Evolutionary conservation across 2,329 filamentous ascomycete species (phyloP), one percentile per base, ranked within the genome.

Genomic region (Aspergillaceae sp.): DNA sequence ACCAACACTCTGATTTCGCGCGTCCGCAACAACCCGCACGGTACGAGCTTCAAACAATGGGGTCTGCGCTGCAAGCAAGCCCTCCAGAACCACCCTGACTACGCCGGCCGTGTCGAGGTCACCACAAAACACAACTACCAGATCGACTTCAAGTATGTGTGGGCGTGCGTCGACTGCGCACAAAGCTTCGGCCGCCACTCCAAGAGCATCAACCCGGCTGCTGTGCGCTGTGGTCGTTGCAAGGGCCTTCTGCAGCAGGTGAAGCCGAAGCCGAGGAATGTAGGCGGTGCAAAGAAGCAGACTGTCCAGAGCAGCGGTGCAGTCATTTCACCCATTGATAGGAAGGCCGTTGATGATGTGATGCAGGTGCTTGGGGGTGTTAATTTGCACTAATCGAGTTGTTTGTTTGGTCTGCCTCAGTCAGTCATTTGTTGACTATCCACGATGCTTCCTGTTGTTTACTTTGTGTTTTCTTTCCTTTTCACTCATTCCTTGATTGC

Each of bases 141-240:
- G 42, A 97, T 97, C 58, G 84, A 90, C 56, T 95, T 87, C 71
- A 94, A 91, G 70, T 98, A 91, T 62, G 70, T 90, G 19, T 97
- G 92, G 91, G 73, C 77, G 37, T 97, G 91, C 62, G 69, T 64
- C 4, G 64, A 60, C 3, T 97, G 92, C 61, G 76, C 72, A 0
- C 69, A 77, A 30, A 83, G 86, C 62, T 94, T 86, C 64, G 86
- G 89, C 60, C 75, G 91, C 4, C 91, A 97, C 65, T 89, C 84
- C 10, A 87, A 84, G 67, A 92, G 86, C 61, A 86, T 97, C 54
- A 82, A 96, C 63, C 76, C 84, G 0, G 61, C 62, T 29, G 77
- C 79, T 41, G 83, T 89, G 56, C 77, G 79, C 1, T 97, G 91
- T 63, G 88, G 88, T 1, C 70, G 64, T n/a, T 97, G 91, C 64